Conservation (phyloP, 176 grass and related monocot genomes). For the Hordeum vulgare region DNA sequence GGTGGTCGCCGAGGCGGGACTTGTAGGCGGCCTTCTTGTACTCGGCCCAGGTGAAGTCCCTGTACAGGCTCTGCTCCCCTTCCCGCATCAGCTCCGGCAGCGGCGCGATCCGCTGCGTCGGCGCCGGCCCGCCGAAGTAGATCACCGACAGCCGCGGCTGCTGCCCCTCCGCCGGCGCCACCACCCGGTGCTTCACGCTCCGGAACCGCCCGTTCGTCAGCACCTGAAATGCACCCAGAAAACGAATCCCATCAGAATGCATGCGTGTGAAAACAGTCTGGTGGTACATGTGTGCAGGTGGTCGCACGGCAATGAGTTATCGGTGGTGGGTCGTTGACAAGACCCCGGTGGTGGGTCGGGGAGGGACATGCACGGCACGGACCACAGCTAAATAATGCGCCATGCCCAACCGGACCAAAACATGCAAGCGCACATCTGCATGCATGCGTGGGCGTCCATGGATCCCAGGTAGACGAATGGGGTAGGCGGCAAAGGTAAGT, state of each 20-base stretch:
- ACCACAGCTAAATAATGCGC: background rate
- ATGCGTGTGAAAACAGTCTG: background rate
- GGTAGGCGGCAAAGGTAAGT: background rate
- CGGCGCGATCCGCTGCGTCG: conserved; percentile 49
- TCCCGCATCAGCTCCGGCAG: conserved; percentile 54
- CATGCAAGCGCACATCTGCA: background rate
- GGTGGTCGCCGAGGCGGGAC: conserved; percentile 53
- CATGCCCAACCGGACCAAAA: background rate
- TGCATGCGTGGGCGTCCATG: too few relatives aligned
- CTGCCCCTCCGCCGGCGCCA: conserved; percentile 47
- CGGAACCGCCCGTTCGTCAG: conserved; percentile 74
- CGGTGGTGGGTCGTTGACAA: background rate
- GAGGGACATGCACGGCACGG: too few relatives aligned
- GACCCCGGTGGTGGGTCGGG: background rate
- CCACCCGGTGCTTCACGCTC: conserved; percentile 84
- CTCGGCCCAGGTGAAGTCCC: conserved; percentile 91
- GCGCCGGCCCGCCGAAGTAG: conserved; percentile 67
- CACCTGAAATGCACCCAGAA: conserved; percentile 26
- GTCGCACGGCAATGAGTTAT: background rate
- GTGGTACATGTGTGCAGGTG: background rate
- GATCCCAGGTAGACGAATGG: background rate
- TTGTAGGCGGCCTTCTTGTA: conserved; percentile 65
- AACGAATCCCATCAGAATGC: background rate
- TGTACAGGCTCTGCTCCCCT: conserved; percentile 57
- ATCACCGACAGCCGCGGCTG: conserved; percentile 62